phyloP scores from a whole-genome alignment of 257 asterid genomes.

The Rehmannia glutinosa region DNA sequence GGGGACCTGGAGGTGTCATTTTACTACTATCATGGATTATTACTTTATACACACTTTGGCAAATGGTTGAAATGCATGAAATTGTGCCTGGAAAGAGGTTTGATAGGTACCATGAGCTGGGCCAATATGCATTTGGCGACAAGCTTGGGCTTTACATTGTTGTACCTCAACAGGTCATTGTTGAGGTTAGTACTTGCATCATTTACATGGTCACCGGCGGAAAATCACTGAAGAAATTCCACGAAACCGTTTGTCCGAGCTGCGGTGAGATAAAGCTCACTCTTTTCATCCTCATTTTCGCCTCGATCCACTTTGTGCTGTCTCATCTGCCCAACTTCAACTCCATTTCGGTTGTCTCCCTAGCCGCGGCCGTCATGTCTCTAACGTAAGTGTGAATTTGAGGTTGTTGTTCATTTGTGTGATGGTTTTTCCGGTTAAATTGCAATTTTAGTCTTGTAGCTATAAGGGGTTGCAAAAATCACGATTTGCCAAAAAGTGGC shows the following conservation, averaged over 20 bases:
- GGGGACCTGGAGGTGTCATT: conserved; percentile 59
- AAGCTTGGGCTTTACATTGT: conserved; percentile 70
- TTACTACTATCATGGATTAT: conserved; percentile 55
- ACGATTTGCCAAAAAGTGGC: no score
- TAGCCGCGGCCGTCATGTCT: conserved; percentile 67
- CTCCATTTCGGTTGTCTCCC: conserved; percentile 48
- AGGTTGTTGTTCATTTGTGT: no score
- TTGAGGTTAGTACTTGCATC: conserved; percentile 54
- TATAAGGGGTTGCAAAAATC: no score
- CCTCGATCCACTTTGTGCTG: conserved; percentile 35
- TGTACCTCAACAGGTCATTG: conserved; percentile 60
- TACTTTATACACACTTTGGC: conserved; percentile 72
- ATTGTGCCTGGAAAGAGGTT: conserved; percentile 67
- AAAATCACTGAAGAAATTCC: conserved; percentile 46
- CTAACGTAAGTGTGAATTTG: conserved; percentile 21
- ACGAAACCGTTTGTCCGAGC: conserved; percentile 24
- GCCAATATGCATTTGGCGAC: conserved; percentile 62
- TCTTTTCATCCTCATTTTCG: conserved; percentile 41
- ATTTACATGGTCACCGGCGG: conserved; percentile 84
- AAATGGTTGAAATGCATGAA: conserved; percentile 90
- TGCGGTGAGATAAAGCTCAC: conserved; percentile 39
- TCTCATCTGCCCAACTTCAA: conserved; percentile 64
- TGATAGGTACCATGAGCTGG: conserved; percentile 74
- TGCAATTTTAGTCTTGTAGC: no score
- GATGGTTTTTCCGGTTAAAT: neutral